Conservation (phyloP, 805 yeast species). For the Cyberlindnera meyerae region DNA sequence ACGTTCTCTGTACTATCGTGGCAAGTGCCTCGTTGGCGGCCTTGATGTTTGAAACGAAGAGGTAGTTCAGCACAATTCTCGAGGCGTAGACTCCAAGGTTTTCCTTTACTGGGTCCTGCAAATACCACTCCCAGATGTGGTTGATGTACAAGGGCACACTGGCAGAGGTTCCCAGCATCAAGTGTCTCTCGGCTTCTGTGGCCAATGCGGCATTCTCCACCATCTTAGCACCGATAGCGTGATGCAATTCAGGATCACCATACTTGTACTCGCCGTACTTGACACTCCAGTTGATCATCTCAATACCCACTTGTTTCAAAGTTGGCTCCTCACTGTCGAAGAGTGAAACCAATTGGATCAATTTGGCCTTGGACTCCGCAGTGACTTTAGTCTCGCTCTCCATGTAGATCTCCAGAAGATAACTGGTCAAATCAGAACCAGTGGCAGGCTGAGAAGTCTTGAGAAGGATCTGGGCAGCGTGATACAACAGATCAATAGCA, state of each 20-base stretch:
- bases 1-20: conserved; percentile 23
- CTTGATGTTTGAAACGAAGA: conserved; percentile 60
- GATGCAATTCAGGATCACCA: conserved; percentile 76
- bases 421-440: conserved; percentile 69
- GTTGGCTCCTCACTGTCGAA: conserved; percentile 52
- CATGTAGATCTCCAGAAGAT: conserved; percentile 66
- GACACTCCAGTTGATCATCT: conserved; percentile 61
- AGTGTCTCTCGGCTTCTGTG: conserved; percentile 68
- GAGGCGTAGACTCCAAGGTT: conserved; percentile 33
- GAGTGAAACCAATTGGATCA: conserved; percentile 43
- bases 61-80: conserved; percentile 72
- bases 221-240: conserved; percentile 65
- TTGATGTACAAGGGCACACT: conserved; percentile 42
- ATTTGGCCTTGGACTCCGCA: conserved; percentile 39
- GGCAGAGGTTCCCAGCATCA: conserved; percentile 56
- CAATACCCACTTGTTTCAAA: conserved; percentile 61
- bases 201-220: conserved; percentile 41
- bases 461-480: conserved; percentile 65
- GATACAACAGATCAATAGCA: conserved; percentile 69
- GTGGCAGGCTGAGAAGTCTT: conserved; percentile 73
- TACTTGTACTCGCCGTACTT: conserved; percentile 43
- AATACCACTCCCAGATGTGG: conserved; percentile 42
- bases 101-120: conserved; percentile 22
- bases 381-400: conserved; percentile 41
- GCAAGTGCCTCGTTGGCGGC: conserved; percentile 43